phyloP scores from a whole-genome alignment of 2,329 filamentous ascomycete genomes.

The Fusarium sterilihyphosum region DNA sequence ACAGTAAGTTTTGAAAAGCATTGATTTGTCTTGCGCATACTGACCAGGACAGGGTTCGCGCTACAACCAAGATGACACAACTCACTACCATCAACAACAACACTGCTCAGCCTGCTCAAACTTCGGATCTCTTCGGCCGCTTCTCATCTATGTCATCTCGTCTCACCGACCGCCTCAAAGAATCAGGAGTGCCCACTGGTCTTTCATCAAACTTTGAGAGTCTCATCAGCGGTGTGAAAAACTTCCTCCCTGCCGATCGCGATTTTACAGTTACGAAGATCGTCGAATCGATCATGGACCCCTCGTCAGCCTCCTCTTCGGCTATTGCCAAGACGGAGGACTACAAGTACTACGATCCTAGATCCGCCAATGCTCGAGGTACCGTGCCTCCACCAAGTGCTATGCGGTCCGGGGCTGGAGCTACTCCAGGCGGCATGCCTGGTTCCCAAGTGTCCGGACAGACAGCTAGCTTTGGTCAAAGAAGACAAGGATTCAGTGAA shows the following conservation, averaged over 20 bases:
- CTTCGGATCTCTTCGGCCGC: slow-evolving; percentile 87
- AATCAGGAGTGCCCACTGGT: slow-evolving; percentile 78
- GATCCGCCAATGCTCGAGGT: slow-evolving; percentile 90
- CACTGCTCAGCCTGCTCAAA: slow-evolving; percentile 66
- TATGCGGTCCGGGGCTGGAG: slow-evolving; percentile 56
- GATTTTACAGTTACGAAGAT: slow-evolving; percentile 98
- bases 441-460: slow-evolving; percentile 69
- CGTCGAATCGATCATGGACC: slow-evolving; percentile 98
- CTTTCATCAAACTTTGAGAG: slow-evolving; percentile 87
- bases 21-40: slow-evolving; percentile 1
- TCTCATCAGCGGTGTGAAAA: slow-evolving; percentile 95
- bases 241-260: slow-evolving; percentile 94
- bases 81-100: slow-evolving; percentile 89
- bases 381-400: slow-evolving; percentile 85
- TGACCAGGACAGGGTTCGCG: slow-evolving; percentile 73
- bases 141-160: slow-evolving; percentile 93
- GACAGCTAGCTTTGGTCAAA: slow-evolving; percentile 87
- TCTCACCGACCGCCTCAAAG: slow-evolving; percentile 92
- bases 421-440: slow-evolving; percentile 60
- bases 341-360: slow-evolving; percentile 96
- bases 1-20: slow-evolving; percentile 64
- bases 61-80: slow-evolving; percentile 98
- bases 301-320: slow-evolving; percentile 85
- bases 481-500: slow-evolving; percentile 88
- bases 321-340: slow-evolving; percentile 96